Evolutionary conservation across 2,329 filamentous ascomycete genomes (phyloP).

Genomic region (Ophiosphaerella narmari): DNA sequence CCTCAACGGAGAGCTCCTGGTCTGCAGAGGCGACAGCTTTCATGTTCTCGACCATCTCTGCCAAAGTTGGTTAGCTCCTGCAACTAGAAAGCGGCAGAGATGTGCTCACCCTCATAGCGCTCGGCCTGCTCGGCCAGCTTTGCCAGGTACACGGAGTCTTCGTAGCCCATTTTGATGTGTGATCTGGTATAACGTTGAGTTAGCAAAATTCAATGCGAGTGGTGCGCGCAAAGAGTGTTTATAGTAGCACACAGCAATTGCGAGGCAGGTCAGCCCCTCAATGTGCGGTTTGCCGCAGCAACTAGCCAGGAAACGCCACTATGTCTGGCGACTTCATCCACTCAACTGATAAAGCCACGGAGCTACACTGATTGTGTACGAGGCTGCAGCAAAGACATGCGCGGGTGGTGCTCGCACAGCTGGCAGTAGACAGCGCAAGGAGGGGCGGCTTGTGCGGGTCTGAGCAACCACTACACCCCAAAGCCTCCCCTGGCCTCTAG

Average conservation of each 20-base stretch:
- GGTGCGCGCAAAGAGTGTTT: slow-evolving; percentile 17
- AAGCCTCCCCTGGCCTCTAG: slow-evolving; percentile 5
- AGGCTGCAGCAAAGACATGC: slow-evolving; percentile 19
- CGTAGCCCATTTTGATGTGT: slow-evolving; percentile 85
- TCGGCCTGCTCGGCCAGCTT: slow-evolving; percentile 99
- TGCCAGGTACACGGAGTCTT: slow-evolving; percentile 98
- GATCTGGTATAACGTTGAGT: slow-evolving; percentile 27
- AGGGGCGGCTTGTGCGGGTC: slow-evolving; percentile 34
- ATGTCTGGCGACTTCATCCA: background rate
- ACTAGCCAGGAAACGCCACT: background rate
- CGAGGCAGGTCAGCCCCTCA: slow-evolving; percentile 22
- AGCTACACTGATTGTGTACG: background rate
- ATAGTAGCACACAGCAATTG: slow-evolving; percentile 13
- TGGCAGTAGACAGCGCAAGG: slow-evolving; percentile 30
- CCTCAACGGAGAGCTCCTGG: slow-evolving; percentile 74
- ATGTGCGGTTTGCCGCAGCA: slow-evolving; percentile 17
- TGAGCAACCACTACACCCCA: slow-evolving; percentile 16
- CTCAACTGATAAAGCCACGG: background rate
- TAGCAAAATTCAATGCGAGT: slow-evolving; percentile 24
- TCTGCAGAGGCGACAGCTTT: slow-evolving; percentile 90
- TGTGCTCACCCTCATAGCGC: slow-evolving; percentile 88
- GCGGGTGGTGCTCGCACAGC: slow-evolving; percentile 19
- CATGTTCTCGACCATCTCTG: slow-evolving; percentile 99
- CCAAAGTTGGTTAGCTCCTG: slow-evolving; percentile 22
- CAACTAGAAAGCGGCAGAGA: slow-evolving; percentile 3